A percentile compares a stretch with the other conserved stretches of the same genome.
Evolutionary conservation across 2,329 filamentous ascomycete species (phyloP).

Genomic region (Aspergillus versicolor): DNA sequence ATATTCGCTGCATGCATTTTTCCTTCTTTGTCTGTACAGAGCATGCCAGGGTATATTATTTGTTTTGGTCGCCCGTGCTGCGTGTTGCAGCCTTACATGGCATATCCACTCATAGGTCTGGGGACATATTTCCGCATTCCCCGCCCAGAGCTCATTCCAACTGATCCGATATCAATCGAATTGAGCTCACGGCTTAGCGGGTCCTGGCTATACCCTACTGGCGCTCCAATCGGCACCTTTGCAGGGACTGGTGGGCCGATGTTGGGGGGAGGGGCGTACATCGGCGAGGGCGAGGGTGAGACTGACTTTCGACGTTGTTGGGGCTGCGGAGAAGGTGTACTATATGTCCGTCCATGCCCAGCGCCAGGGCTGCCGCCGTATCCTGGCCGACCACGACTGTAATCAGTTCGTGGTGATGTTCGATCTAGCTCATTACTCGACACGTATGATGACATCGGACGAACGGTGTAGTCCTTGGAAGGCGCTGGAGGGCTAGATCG

Average conservation of each 20-base stretch:
- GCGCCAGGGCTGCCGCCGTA: constrained; percentile 20
- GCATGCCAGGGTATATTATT: neutral
- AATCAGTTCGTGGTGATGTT: constrained; percentile 24
- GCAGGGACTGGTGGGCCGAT: constrained; percentile 42
- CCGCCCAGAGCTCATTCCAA: constrained; percentile 30
- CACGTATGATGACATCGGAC: constrained; percentile 10
- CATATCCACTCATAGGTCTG: constrained; percentile 30
- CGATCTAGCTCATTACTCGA: constrained; percentile 13
- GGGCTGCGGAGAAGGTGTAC: constrained; percentile 25
- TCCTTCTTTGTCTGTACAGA: neutral
- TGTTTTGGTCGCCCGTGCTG: neutral
- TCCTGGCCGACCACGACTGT: constrained; percentile 21
- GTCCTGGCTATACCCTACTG: constrained; percentile 36
- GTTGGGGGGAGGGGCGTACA: constrained; percentile 30
- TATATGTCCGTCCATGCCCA: constrained; percentile 21
- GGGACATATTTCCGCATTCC: constrained; percentile 34
- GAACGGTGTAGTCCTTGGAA: constrained; percentile 12
- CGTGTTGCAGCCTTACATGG: constrained; percentile 18
- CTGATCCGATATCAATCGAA: constrained; percentile 49
- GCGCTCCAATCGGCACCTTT: constrained; percentile 42
- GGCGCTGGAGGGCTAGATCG: constrained; percentile 17
- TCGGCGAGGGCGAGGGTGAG: constrained; percentile 30
- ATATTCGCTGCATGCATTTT: neutral
- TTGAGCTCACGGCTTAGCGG: constrained; percentile 60
- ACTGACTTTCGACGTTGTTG: constrained; percentile 28